Percentiles rank a stretch among this genome's conserved stretches.
These are phyloP conservation scores for Hymenoscyphus fraxineus DNA, from an alignment of 2,329 filamentous ascomycete genomes.

Conservation along the genomic window DNA sequence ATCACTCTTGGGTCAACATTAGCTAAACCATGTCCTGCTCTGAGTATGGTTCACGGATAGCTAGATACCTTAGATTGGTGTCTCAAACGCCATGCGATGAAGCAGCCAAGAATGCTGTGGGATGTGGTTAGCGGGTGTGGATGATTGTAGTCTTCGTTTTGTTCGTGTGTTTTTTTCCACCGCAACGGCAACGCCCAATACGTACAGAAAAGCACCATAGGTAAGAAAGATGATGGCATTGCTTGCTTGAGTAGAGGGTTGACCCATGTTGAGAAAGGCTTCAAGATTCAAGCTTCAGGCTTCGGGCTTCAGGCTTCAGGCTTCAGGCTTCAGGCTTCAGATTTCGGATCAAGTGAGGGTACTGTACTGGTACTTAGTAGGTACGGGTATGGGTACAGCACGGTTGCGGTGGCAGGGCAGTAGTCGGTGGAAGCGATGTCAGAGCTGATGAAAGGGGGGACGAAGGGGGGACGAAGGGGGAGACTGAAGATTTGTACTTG, in stretches of 20 bases:
- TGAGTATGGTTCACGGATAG: not conserved
- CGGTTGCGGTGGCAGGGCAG: too few species aligned
- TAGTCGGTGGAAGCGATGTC: too few species aligned
- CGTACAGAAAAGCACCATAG: slow-evolving; percentile 73
- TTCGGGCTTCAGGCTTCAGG: too few species aligned
- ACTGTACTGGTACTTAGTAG: too few species aligned
- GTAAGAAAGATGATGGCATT: slow-evolving; percentile 82
- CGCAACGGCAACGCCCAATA: slow-evolving; percentile 4
- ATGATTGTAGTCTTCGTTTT: not conserved
- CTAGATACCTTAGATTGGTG: slow-evolving; percentile 36
- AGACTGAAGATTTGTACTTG: too few species aligned
- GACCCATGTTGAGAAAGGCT: slow-evolving; percentile 54
- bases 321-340: too few species aligned
- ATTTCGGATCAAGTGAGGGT: too few species aligned
- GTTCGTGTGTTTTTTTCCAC: not conserved
- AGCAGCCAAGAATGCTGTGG: slow-evolving; percentile 58
- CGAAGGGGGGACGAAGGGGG: too few species aligned
- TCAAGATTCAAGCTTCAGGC: too few species aligned
- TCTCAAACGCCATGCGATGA: slow-evolving; percentile 52
- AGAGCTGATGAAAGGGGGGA: too few species aligned
- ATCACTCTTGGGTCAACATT: slow-evolving; percentile 43
- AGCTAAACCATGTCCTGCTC: slow-evolving; percentile 6
- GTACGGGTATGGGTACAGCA: too few species aligned
- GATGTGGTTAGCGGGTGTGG: not conserved
- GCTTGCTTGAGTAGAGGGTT: slow-evolving; percentile 68